phyloP scores from a whole-genome alignment of 2,329 filamentous ascomycete genomes.

The Chrysoporthe puriensis region DNA sequence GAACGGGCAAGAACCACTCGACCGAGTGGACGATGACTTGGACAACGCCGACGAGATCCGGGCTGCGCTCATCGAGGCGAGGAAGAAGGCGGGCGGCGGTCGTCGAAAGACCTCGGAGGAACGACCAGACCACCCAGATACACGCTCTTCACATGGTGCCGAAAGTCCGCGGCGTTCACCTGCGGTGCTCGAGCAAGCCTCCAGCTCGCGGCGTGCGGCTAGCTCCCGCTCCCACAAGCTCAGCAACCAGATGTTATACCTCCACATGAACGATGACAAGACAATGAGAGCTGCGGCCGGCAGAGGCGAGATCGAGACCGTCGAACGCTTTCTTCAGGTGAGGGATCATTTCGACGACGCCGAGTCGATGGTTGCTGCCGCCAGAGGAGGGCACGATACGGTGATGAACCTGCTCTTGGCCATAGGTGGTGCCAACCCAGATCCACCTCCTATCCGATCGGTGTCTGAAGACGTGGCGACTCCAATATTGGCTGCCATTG shows the following conservation, averaged over 20 bases:
- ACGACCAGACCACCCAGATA: slow-evolving; percentile 47
- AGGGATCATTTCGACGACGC: slow-evolving; percentile 71
- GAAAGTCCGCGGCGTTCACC: slow-evolving; percentile 63
- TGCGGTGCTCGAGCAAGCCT: slow-evolving; percentile 36
- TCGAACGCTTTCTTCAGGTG: slow-evolving; percentile 64
- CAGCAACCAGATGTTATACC: slow-evolving; percentile 65
- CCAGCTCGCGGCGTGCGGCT: slow-evolving; percentile 52
- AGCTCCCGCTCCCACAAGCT: slow-evolving; percentile 66
- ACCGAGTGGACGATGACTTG: slow-evolving; percentile 74
- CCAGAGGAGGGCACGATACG: slow-evolving; percentile 87
- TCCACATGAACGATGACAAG: slow-evolving; percentile 62
- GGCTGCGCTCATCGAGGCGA: slow-evolving; percentile 63
- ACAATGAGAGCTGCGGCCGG: slow-evolving; percentile 63
- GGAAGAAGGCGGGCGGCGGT: slow-evolving; percentile 58
- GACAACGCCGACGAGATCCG: slow-evolving; percentile 84
- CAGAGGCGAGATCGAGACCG: slow-evolving; percentile 64
- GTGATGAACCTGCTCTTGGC: slow-evolving; percentile 79
- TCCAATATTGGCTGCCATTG: slow-evolving; percentile 92
- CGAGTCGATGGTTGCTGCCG: slow-evolving; percentile 86
- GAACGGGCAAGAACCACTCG: slow-evolving; percentile 89
- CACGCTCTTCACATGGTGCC: slow-evolving; percentile 54
- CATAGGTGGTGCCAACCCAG: slow-evolving; percentile 66
- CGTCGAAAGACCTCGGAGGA: slow-evolving; percentile 62
- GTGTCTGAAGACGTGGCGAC: slow-evolving; percentile 73
- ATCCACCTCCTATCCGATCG: slow-evolving; percentile 68